These are phyloP conservation scores for Ogataea pilisensis DNA, from an alignment of 805 yeast species.

Conservation along the genomic window DNA sequence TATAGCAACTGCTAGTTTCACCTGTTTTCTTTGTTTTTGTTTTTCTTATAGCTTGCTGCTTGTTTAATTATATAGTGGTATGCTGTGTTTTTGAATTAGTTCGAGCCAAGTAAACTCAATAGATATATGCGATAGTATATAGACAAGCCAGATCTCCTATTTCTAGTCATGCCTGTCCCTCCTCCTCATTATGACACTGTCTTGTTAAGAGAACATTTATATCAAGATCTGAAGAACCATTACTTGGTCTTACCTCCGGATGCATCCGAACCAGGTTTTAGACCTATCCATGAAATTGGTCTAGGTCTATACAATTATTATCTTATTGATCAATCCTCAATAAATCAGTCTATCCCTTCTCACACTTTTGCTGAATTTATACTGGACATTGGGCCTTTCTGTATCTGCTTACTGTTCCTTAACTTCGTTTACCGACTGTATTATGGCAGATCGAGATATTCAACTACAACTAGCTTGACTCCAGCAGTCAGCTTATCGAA, in stretches of 20 bases:
- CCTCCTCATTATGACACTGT: conserved; percentile 30
- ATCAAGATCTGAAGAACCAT: conserved; percentile 22
- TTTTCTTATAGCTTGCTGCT: not conserved
- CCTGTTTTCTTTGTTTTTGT: not conserved
- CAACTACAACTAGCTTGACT: too few species aligned
- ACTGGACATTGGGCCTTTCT: not conserved
- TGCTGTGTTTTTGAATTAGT: too few species aligned
- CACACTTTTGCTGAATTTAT: not conserved
- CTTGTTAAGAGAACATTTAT: conserved; percentile 32
- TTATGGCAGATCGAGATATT: not conserved
- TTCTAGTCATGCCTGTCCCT: conserved; percentile 34
- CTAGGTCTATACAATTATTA: conserved; percentile 28
- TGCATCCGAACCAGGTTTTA: conserved; percentile 22
- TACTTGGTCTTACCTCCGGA: conserved; percentile 28
- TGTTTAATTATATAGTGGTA: too few species aligned
- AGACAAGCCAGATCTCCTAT: too few species aligned
- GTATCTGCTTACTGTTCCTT: not conserved
- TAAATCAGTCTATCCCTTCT: not conserved
- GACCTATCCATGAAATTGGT: conserved; percentile 28
- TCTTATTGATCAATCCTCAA: conserved; percentile 12
- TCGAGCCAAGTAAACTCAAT: too few species aligned
- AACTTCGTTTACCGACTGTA: not conserved
- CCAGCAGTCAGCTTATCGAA: not conserved
- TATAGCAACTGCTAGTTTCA: too few species aligned
- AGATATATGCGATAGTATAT: too few species aligned